Percentiles rank a stretch among this genome's conserved stretches.
phyloP scores from a whole-genome alignment of 2,329 filamentous ascomycete species.

The Fusarium redolens region DNA sequence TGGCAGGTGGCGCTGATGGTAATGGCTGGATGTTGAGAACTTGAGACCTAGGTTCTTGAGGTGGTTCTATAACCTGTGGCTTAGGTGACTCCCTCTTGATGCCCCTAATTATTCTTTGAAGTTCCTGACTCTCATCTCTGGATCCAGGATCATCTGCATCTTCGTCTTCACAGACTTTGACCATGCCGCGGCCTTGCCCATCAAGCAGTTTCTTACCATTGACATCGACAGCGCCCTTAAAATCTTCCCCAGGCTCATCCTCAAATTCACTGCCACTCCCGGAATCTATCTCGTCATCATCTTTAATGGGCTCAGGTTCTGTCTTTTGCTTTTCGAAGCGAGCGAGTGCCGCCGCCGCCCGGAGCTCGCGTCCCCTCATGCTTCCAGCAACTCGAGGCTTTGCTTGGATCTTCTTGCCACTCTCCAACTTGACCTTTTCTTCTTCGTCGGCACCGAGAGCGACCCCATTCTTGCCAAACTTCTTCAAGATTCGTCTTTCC shows the following conservation, averaged over 20 bases:
- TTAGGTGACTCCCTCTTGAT: conserved; percentile 40
- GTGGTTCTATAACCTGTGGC: not conserved
- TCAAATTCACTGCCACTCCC: conserved; percentile 63
- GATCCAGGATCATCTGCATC: conserved; percentile 58
- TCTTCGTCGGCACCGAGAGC: conserved; percentile 76
- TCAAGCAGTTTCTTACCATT: conserved; percentile 75
- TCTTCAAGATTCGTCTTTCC: conserved; percentile 77
- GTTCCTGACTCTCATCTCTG: conserved; percentile 69
- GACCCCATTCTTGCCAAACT: conserved; percentile 78
- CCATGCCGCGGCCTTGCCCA: conserved; percentile 72
- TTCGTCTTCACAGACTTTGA: conserved; percentile 82
- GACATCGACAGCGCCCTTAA: conserved; percentile 70
- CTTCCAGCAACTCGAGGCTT: conserved; percentile 82
- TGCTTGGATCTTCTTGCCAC: conserved; percentile 68
- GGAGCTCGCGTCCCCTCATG: conserved; percentile 77
- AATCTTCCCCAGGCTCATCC: conserved; percentile 55
- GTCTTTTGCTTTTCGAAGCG: conserved; percentile 73
- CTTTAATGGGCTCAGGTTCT: conserved; percentile 50
- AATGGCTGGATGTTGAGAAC: not conserved
- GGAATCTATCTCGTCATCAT: conserved; percentile 53
- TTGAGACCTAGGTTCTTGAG: not conserved
- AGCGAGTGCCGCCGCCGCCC: conserved; percentile 81
- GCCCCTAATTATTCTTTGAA: conserved; percentile 59
- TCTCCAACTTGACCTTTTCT: conserved; percentile 73
- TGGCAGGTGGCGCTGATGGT: not conserved